These are phyloP conservation scores for Phytomonas sp. DNA, from an alignment of 208 protist species.

Conservation along the genomic window DNA sequence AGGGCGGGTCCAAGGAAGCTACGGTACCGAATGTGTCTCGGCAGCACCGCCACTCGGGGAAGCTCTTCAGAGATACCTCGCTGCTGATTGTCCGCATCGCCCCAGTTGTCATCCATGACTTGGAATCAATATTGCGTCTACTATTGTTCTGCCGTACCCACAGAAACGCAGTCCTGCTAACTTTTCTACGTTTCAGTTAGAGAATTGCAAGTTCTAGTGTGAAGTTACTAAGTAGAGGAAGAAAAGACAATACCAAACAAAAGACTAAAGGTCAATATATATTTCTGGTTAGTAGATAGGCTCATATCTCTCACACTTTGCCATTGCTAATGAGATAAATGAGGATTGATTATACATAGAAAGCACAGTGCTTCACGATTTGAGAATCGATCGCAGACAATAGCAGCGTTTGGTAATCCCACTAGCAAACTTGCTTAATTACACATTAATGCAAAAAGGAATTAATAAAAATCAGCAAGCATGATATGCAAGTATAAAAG, in stretches of 20 bases:
- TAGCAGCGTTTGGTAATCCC: background rate
- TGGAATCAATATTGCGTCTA: background rate
- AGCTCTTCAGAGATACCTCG: slow-evolving; percentile 15
- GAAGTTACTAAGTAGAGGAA: background rate
- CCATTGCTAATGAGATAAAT: background rate
- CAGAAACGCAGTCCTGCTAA: background rate
- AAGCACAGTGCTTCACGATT: background rate
- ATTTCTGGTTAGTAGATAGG: background rate
- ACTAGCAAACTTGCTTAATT: background rate
- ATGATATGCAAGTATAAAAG: background rate
- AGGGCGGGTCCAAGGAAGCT: slow-evolving; percentile 17
- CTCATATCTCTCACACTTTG: background rate
- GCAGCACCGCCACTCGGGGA: slow-evolving; percentile 18
- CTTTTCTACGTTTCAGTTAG: background rate
- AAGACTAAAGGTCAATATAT: background rate
- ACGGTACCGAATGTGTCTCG: slow-evolving; percentile 21
- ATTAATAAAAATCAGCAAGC: background rate
- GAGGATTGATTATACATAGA: background rate
- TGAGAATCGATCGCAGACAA: background rate
- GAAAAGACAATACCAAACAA: background rate
- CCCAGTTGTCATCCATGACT: background rate
- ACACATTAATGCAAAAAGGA: background rate
- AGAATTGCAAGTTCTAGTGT: background rate
- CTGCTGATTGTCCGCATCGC: background rate
- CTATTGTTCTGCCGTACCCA: background rate